Percentiles rank a stretch among this genome's conserved stretches.
phyloP scores from a whole-genome alignment of 1,284 basidiomycete genomes.

The Apiotrichum veenhuisii region DNA sequence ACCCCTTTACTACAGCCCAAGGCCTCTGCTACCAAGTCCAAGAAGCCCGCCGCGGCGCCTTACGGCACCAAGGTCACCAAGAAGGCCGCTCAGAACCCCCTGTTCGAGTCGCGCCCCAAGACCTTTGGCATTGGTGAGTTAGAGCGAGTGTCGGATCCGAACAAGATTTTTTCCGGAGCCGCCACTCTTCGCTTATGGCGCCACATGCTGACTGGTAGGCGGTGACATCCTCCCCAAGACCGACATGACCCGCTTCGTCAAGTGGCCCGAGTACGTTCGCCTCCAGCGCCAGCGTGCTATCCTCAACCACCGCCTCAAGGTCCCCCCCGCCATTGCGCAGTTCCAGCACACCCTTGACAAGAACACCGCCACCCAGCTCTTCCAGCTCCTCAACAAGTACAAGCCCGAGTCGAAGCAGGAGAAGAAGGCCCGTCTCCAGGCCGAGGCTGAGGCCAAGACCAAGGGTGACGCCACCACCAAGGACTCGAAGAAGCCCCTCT shows the following conservation, averaged over 20 bases:
- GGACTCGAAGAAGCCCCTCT: conserved; percentile 87
- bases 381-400: conserved; percentile 96
- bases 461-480: conserved; percentile 51
- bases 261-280: conserved; percentile 99
- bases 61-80: conserved; percentile 69
- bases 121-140: conserved; percentile 91
- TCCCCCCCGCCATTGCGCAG: conserved; percentile 96
- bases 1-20: conserved; percentile 47
- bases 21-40: conserved; percentile 50
- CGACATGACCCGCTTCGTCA: conserved; percentile 96
- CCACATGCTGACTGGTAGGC: conserved; percentile 55
- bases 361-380: conserved; percentile 97
- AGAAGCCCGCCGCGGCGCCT: conserved; percentile 50
- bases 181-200: neutral
- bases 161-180: neutral
- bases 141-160: neutral
- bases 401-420: conserved; percentile 71
- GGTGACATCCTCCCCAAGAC: conserved; percentile 88
- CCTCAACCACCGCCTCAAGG: conserved; percentile 96
- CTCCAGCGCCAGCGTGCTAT: conserved; percentile 99
- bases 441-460: conserved; percentile 68
- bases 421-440: conserved; percentile 92
- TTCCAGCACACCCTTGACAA: conserved; percentile 98
- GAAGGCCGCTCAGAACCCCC: conserved; percentile 82
- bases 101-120: conserved; percentile 85